Evolutionary conservation across 2,329 filamentous ascomycete species (phyloP).

Genomic region (Dryadomyces sulphureus): DNA sequence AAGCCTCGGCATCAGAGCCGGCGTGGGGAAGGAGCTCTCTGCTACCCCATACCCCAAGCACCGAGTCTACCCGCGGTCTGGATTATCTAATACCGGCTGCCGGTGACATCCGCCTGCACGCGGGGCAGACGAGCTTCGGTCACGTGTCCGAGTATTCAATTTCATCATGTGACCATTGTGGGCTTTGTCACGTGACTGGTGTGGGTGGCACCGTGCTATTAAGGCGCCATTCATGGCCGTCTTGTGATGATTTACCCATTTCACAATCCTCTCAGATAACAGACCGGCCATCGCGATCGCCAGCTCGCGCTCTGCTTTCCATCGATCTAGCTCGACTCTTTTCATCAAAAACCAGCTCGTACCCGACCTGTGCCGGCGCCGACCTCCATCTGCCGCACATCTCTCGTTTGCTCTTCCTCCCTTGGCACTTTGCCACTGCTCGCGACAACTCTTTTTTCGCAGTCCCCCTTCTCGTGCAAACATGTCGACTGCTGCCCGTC

Average conservation of each 20-base stretch:
- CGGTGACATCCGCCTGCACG: background rate
- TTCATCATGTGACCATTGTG: too few relatives aligned
- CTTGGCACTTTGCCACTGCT: too few relatives aligned
- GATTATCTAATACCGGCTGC: background rate
- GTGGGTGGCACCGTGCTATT: background rate
- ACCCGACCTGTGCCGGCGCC: background rate
- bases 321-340: background rate
- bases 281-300: background rate
- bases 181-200: too few relatives aligned
- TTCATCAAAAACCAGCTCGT: background rate
- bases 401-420: background rate
- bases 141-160: too few relatives aligned
- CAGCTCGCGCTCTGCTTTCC: background rate
- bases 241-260: background rate
- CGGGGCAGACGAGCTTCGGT: background rate
- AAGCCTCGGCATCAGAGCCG: background rate
- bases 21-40: background rate
- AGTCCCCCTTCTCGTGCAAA: slow-evolving; percentile 7
- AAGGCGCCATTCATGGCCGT: background rate
- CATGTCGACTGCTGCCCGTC: slow-evolving; percentile 82
- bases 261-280: background rate
- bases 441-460: too few relatives aligned
- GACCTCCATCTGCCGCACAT: background rate
- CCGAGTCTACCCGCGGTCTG: background rate
- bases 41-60: background rate